Conservation (phyloP, 768 basidiomycete genomes). For the Psilocybe subaeruginosa region DNA sequence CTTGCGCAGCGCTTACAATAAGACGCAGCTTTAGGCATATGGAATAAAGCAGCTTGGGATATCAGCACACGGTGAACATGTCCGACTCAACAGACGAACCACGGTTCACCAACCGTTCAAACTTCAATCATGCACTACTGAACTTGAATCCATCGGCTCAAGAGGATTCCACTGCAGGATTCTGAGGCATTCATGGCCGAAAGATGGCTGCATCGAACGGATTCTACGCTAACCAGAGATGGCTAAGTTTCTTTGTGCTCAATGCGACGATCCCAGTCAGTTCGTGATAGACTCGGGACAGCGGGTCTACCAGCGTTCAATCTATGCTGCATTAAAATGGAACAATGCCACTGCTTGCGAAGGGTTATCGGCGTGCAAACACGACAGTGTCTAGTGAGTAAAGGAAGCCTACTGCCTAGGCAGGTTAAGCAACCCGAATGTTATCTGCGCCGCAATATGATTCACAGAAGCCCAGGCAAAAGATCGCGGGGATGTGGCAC, state of each 20-base stretch:
- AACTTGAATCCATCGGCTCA: too few species aligned
- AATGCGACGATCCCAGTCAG: not conserved
- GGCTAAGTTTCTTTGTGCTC: not conserved
- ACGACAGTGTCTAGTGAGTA: not conserved
- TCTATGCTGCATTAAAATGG: not conserved
- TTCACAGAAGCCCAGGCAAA: slow-evolving; percentile 14
- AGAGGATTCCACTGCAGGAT: not conserved
- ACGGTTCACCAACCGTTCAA: too few species aligned
- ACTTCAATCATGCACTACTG: too few species aligned
- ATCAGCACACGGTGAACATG: too few species aligned
- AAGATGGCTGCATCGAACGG: not conserved
- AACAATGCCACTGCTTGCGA: not conserved
- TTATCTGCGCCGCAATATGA: slow-evolving; percentile 15
- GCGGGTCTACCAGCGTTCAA: not conserved
- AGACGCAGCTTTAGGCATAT: too few species aligned
- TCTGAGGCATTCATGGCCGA: too few species aligned
- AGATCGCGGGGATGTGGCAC: slow-evolving; percentile 6
- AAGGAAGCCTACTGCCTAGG: not conserved
- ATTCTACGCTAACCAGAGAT: not conserved
- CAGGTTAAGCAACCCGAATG: not conserved
- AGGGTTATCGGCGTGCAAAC: not conserved
- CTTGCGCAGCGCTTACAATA: too few species aligned
- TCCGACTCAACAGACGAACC: too few species aligned
- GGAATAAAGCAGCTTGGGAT: too few species aligned
- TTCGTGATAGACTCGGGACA: not conserved